Evolutionary conservation across 768 basidiomycete genomes (phyloP), one percentile per base, ranked within the genome.

Genomic region (Imleria badia): DNA sequence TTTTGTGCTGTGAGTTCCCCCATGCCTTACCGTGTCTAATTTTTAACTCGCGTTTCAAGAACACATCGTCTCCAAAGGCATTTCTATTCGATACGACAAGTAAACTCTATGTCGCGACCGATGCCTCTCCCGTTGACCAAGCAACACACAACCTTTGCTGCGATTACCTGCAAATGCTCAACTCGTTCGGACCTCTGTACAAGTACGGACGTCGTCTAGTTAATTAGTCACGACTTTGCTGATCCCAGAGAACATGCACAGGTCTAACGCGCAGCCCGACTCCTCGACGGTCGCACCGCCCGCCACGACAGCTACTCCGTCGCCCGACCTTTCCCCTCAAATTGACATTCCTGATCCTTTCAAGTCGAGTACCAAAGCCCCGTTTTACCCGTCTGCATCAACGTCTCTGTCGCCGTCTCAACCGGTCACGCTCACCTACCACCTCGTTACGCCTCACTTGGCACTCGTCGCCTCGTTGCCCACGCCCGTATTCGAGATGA

Each of bases 51-150:
- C 22, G 31, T 5, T 15, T 47, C 17, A 60, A 96, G 93, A 93
- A 93, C 56, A 94, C 91, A 3, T 90, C 91, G 64, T 89, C 94
- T 30, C 86, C 91, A 35, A 98, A 98, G 69, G 91, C 94, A 0
- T 98, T 95, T 67, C 73, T 98, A 14, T 98, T 96, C 61, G 95
- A 98, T 66, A 85, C 83, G 17, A 78, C 78, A 5, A 93, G 92
- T 22, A 81, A 91, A 45, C 75, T 97, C 26, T 94, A 95, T 65
- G 79, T 98, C n/a, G 94, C 94, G 12, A 94, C 94, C 12, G 96
- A 98, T 64, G 86, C 87, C 17, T 92, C 91, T 0, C 92, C 94
- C 6, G 90, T 96, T 26, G 94, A 98, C 66, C 81, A 86, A 53
- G 85, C 86, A 5, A 94, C 91, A 1, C 87, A 94, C 64, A 91